phyloP scores from a whole-genome alignment of 2,329 filamentous ascomycete species.

The Aureobasidium sp. region DNA sequence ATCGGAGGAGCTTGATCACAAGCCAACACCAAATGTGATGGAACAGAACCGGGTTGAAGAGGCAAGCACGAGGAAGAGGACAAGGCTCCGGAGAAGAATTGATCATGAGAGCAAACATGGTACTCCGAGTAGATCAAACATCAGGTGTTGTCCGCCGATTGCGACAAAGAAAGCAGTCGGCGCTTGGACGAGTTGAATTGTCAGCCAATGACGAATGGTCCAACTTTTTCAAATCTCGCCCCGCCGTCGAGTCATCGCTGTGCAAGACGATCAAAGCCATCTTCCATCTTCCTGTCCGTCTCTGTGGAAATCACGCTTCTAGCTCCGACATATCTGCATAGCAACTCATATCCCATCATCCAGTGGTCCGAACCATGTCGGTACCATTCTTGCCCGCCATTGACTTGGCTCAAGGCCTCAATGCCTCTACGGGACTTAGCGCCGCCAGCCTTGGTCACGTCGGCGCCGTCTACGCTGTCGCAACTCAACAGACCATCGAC shows the following conservation, averaged over 20 bases:
- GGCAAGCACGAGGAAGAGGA: background rate
- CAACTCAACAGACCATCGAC: slow-evolving; percentile 39
- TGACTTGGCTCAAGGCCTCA: slow-evolving; percentile 38
- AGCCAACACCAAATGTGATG: background rate
- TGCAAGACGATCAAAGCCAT: background rate
- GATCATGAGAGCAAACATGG: background rate
- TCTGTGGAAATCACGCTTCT: background rate
- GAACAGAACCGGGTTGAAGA: background rate
- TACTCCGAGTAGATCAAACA: background rate
- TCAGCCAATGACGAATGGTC: slow-evolving; percentile 9
- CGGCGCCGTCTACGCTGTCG: slow-evolving; percentile 50
- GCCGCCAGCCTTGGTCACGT: slow-evolving; percentile 50
- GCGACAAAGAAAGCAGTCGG: background rate
- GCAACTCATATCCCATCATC: background rate
- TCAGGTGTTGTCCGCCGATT: slow-evolving; percentile 8
- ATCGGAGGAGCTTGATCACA: slow-evolving; percentile 8
- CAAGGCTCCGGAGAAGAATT: background rate
- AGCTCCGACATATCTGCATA: background rate
- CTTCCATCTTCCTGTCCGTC: background rate
- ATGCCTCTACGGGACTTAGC: slow-evolving; percentile 43
- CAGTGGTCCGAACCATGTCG: slow-evolving; percentile 29
- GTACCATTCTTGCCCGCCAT: slow-evolving; percentile 44
- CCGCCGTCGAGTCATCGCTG: slow-evolving; percentile 1
- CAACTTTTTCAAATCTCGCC: slow-evolving; percentile 11
- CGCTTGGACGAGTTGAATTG: background rate